Evolutionary conservation across 2,329 filamentous ascomycete species (phyloP).

Genomic region (Fusarium xylarioides): DNA sequence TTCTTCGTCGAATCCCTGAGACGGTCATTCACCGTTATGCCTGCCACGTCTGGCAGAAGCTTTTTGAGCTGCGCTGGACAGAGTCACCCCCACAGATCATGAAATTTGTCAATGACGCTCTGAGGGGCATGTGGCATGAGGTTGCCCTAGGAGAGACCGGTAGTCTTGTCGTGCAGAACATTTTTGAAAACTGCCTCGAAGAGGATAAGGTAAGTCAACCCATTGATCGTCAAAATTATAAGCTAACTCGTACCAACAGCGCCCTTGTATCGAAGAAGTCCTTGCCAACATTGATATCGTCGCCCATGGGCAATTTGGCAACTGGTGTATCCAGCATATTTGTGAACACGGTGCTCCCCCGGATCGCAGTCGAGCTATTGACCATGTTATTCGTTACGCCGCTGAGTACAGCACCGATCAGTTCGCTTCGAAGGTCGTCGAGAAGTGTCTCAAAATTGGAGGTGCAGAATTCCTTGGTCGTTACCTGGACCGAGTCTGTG

Average conservation of each 20-base stretch:
- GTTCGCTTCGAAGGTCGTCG: constrained; percentile 98
- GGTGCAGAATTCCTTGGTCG: constrained; percentile 88
- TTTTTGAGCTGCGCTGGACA: constrained; percentile 97
- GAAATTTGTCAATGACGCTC: constrained; percentile 95
- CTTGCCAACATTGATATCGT: constrained; percentile 95
- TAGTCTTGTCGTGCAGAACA: constrained; percentile 98
- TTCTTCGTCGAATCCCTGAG: constrained; percentile 93
- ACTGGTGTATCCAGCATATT: constrained; percentile 99
- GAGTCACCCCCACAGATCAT: constrained; percentile 97
- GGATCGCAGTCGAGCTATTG: constrained; percentile 91
- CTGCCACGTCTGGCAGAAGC: constrained; percentile 99
- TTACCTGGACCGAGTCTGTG: constrained; percentile 93
- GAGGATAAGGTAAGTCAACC: constrained; percentile 85
- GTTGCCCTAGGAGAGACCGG: constrained; percentile 97
- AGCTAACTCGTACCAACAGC: constrained; percentile 61
- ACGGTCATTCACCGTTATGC: constrained; percentile 99
- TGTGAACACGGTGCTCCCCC: constrained; percentile 94
- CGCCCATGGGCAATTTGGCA: constrained; percentile 96
- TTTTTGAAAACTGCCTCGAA: constrained; percentile 98
- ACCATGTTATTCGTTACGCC: constrained; percentile 92
- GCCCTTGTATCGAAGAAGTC: constrained; percentile 96
- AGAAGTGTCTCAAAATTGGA: constrained; percentile 98
- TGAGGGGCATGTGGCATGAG: constrained; percentile 98
- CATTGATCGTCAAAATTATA: background rate
- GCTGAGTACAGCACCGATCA: constrained; percentile 99